phyloP scores from a whole-genome alignment of 345 rosid species.

The Ceriops tagal region DNA sequence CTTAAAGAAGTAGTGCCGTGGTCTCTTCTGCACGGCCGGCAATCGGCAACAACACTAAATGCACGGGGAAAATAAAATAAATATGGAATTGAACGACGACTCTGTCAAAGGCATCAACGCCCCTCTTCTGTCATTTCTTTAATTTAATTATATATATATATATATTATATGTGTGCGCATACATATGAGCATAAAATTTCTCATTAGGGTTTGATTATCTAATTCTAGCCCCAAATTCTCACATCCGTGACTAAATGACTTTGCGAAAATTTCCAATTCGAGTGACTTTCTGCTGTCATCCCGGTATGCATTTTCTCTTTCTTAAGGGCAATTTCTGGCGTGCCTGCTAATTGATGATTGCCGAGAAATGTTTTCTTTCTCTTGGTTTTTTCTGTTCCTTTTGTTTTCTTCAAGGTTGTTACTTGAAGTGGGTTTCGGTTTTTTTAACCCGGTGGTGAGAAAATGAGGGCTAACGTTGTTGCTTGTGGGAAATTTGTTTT shows the following conservation, averaged over 20 bases:
- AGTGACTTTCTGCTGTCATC: background rate
- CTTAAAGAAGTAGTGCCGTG: too few species aligned
- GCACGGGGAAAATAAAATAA: too few species aligned
- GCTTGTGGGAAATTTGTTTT: background rate
- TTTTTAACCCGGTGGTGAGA: background rate
- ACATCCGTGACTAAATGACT: background rate
- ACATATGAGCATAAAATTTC: background rate
- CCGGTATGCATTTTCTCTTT: background rate
- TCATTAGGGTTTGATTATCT: slow-evolving; percentile 12
- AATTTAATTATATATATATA: background rate
- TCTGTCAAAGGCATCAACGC: background rate
- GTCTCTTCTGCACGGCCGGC: too few species aligned
- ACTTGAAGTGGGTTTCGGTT: background rate
- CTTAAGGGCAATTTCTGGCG: background rate
- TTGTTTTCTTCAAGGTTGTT: background rate
- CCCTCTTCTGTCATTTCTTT: too few species aligned
- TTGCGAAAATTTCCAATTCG: background rate
- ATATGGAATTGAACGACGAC: background rate
- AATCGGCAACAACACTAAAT: too few species aligned
- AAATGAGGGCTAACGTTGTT: background rate
- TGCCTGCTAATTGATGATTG: background rate
- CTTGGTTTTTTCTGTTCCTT: background rate
- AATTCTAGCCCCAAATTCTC: background rate
- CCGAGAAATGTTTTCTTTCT: background rate
- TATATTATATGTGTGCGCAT: background rate